Evolutionary conservation across 2,329 filamentous ascomycete genomes (phyloP).

Genomic region (Fusarium robinianum): DNA sequence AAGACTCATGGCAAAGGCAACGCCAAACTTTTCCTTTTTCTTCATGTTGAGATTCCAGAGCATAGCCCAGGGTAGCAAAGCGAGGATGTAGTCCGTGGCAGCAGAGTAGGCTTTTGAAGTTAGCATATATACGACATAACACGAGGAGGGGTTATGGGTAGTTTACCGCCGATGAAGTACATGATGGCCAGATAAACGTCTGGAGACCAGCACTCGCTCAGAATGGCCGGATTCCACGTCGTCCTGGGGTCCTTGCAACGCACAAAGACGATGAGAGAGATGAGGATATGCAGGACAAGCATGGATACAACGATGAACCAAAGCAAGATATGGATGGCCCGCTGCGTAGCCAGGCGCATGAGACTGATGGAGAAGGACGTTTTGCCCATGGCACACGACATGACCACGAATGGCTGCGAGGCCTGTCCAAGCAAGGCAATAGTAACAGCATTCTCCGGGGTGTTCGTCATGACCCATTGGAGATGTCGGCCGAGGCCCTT

Average conservation of each 20-base stretch:
- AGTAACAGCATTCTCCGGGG: conserved; percentile 14
- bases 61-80: conserved; percentile 22
- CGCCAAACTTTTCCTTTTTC: conserved; percentile 26
- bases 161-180: conserved; percentile 22
- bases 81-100: conserved; percentile 23
- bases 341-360: conserved; percentile 22
- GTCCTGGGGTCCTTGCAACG: conserved; percentile 21
- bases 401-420: conserved; percentile 23
- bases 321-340: conserved; percentile 13
- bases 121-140: accelerated
- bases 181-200: conserved; percentile 17
- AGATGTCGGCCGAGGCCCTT: conserved; percentile 21
- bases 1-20: conserved; percentile 23
- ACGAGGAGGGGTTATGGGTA: accelerated
- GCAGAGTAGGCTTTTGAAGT: conserved; percentile 19
- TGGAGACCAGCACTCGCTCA: conserved; percentile 23
- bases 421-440: conserved; percentile 16
- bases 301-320: conserved; percentile 23
- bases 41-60: conserved; percentile 29
- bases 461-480: conserved; percentile 11
- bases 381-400: conserved; percentile 24
- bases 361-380: conserved; percentile 24
- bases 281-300: conserved; percentile 18
- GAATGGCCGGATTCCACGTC: conserved; percentile 23
- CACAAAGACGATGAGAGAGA: conserved; percentile 17